Base-by-base conservation (phyloP, 371 early-diverging fungal genomes). In the Mortierella polycephala region DNA sequence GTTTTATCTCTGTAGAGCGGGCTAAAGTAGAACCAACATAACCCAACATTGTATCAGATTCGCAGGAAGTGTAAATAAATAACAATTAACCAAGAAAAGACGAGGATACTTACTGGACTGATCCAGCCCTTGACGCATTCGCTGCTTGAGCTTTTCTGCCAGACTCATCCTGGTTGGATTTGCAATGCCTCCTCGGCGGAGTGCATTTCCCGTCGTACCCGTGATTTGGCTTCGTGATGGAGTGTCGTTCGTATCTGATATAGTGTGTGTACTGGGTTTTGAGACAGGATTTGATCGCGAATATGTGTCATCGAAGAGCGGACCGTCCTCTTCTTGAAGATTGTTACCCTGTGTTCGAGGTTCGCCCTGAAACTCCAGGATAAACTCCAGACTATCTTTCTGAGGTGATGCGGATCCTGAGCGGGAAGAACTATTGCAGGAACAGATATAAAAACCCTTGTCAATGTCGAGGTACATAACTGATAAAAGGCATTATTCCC, bases 101-200 rank as follows among this genome's bases (percentile, higher is more conserved):
- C 20, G 11, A 10, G 44, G 4, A 7, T 7, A 57, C 60, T 13
- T 67, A 75, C 76, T 50, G 13, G 76, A 75, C 9, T 61, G 60
- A n/a, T 70, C 76, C 13, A 75, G 47, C 0, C 76, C 76, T 39
- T 69, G 71, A n/a, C 76, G 61, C 76, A 75, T 75, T 41, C 76
- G 30, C 37, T 70, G 60, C 41, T 70, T 69, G 7, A 75, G 60
- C 45, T 67, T 75, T 30, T 75, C 71, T 6, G 64, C 71, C 11
- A 75, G 63, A 50, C 66, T 74, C 57, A 65, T 23, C 46, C 64
- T 68, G 1, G 21, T 21, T 39, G 67, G 30, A 12, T 50, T 64
- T 14, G 20, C 18, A 11, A 45, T 46, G 55, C 18, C 11, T 5
- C 18, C 0, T 39, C 50, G 51, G 12, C 60, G 16, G 40, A 20